Base-by-base conservation (phyloP, 306 rosid genomes). In the Ceratonia siliqua region DNA sequence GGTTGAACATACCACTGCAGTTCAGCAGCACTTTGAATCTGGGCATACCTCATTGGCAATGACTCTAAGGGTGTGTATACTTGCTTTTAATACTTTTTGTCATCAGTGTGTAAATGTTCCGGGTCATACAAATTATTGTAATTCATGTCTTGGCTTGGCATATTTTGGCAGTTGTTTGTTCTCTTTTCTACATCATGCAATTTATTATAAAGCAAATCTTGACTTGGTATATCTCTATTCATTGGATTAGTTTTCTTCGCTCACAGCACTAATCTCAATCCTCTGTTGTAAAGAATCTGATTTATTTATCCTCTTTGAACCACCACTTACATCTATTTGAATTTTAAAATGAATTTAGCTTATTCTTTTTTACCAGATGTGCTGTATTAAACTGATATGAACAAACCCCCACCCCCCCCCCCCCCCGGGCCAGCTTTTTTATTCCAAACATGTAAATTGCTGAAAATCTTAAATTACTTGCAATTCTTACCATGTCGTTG, bases 21-120 rank as follows among this genome's bases (percentile, higher is more conserved):
- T 89, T 56, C 92, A 87, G 83, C 99, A 95, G 80, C 96, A 89
- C 49, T 83, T 90, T 48, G 99, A 95, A 62, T 84, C 96, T 42
- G 76, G 88, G 15, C 92, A 94, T 55, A 87, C 96, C 27, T 88
- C 96, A 4, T 78, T 95, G 91, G 91, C 97, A 32, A 88, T 72
- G 83, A 83, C 96, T 67, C 64, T 95, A 82, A 89, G 97, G 96
- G 99, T 92, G 78, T 25, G 86, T 74, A 35, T 62, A 36, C 59
- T 30, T 81, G 46, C 66, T 62, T 27, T 50, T 59, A 35, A 62
- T 36, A 38, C 22, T 36, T 17, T 61, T 20, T 42, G 18, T 28
- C 30, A 5, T 24, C 20, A 14, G 42, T 28, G 18, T 27, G 21
- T 4, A 45, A 15, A 14, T 45, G 42, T 45, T 27, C 4, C 9